Percentiles rank a stretch among this genome's conserved stretches.
These are phyloP conservation scores for Wickerhamiella lipophila DNA, from an alignment of 805 yeast species.

Conservation along the genomic window DNA sequence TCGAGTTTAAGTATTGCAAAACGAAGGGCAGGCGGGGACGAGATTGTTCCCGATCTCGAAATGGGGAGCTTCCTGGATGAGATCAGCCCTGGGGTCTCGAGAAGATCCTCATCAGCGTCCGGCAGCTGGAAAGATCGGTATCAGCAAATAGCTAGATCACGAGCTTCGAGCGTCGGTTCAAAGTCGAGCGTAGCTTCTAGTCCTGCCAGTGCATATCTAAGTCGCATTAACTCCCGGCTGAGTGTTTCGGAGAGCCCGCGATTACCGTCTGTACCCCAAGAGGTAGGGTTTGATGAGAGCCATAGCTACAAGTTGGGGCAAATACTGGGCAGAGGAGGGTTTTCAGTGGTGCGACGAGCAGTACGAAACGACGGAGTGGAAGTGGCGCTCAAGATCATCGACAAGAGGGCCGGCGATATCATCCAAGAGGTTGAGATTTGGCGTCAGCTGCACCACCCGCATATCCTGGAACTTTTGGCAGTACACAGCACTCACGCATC, in stretches of 20 bases:
- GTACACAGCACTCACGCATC: constrained; percentile 48
- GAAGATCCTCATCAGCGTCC: not conserved
- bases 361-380: constrained; percentile 9
- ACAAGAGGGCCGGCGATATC: constrained; percentile 39
- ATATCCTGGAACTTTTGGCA: constrained; percentile 49
- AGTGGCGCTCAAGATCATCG: constrained; percentile 50
- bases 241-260: not conserved
- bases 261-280: not conserved
- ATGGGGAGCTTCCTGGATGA: constrained; percentile 8
- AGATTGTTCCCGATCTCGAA: constrained; percentile 14
- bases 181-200: not conserved
- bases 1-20: constrained; percentile 5
- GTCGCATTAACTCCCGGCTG: constrained; percentile 13
- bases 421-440: constrained; percentile 64
- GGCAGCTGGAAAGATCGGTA: constrained; percentile 7
- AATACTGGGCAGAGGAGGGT: constrained; percentile 15
- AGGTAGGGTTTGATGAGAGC: constrained; percentile 3
- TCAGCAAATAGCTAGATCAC: constrained; percentile 8
- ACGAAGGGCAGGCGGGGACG: constrained; percentile 11
- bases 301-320: constrained; percentile 12
- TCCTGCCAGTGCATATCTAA: constrained; percentile 9
- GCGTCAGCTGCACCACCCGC: constrained; percentile 52
- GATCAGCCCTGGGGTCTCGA: not conserved
- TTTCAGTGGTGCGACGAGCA: constrained; percentile 12
- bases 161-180: constrained; percentile 8